These are phyloP conservation scores for Ambrosia hybrid DNA, from an alignment of 140 eudicot genomes.

Conservation along the genomic window DNA sequence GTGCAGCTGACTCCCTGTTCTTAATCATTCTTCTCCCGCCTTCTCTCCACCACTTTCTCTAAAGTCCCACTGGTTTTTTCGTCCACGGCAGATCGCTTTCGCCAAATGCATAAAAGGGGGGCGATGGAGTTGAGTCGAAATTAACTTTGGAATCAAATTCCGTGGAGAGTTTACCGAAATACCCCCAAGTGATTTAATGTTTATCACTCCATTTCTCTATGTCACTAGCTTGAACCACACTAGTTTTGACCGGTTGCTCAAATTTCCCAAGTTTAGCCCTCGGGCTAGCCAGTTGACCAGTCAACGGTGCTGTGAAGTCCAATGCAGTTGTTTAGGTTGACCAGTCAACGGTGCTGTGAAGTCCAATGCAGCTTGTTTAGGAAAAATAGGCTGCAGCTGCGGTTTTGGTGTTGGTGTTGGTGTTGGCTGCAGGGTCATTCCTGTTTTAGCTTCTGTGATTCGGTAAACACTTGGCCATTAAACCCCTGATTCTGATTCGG, in stretches of 20 bases:
- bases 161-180: constrained; percentile 47
- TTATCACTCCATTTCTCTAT: constrained; percentile 45
- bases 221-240: constrained; percentile 41
- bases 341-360: constrained; percentile 14
- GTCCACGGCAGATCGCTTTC: constrained; percentile 56
- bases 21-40: constrained; percentile 88
- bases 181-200: constrained; percentile 37
- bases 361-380: constrained; percentile 65
- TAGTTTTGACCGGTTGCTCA: constrained; percentile 36
- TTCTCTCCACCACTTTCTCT: constrained; percentile 83
- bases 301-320: no score
- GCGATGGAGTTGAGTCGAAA: constrained; percentile 47
- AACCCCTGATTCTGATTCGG: constrained; percentile 39
- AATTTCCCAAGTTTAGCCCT: constrained; percentile 30
- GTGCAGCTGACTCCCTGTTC: constrained; percentile 89
- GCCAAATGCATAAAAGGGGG: constrained; percentile 47
- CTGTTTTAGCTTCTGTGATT: constrained; percentile 31
- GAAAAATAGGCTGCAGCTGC: constrained; percentile 53
- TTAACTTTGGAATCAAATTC: constrained; percentile 43
- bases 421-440: constrained; percentile 36
- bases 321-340: no score
- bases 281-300: constrained; percentile 48
- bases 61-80: constrained; percentile 48
- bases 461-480: constrained; percentile 39
- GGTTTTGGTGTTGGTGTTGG: constrained; percentile 27